phyloP scores from a whole-genome alignment of 129 eudicot species.

The Oenanthe sinensis region DNA sequence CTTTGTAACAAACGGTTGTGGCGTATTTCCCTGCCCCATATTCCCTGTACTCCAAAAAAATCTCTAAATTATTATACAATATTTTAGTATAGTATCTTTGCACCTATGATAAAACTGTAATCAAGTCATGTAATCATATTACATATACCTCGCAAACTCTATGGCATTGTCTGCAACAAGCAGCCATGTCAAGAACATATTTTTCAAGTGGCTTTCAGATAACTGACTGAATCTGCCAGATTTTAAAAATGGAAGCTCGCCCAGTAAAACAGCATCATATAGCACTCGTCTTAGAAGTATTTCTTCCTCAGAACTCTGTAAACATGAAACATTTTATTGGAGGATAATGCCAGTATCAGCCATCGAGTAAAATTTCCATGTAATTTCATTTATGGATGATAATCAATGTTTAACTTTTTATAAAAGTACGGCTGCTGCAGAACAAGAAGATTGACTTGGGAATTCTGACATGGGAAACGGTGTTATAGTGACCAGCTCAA shows the following conservation, averaged over 20 bases:
- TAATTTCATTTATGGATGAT: neutral
- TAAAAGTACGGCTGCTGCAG: neutral
- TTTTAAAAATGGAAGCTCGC: conserved; percentile 34
- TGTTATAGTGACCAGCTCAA: neutral
- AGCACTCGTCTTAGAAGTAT: conserved; percentile 30
- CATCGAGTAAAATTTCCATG: neutral
- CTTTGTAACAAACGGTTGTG: conserved; percentile 29
- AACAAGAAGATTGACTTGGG: neutral
- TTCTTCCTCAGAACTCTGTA: conserved; percentile 53
- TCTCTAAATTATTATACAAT: conserved; percentile 8
- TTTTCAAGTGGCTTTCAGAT: conserved; percentile 26
- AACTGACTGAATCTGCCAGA: conserved; percentile 32
- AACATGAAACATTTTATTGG: conserved; percentile 13
- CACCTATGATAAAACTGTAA: neutral
- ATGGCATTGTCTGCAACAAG: conserved; percentile 46
- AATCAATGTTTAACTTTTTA: neutral
- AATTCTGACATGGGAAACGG: neutral
- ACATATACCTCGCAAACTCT: conserved; percentile 48
- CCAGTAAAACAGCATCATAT: conserved; percentile 44
- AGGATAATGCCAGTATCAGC: neutral
- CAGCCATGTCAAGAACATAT: conserved; percentile 42
- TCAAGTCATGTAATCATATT: neutral
- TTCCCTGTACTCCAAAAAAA: conserved; percentile 30
- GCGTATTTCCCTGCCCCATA: conserved; percentile 36
- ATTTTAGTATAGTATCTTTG: conserved; percentile 1